phyloP scores from a whole-genome alignment of 345 rosid species.

The Lepidium aucheri region DNA sequence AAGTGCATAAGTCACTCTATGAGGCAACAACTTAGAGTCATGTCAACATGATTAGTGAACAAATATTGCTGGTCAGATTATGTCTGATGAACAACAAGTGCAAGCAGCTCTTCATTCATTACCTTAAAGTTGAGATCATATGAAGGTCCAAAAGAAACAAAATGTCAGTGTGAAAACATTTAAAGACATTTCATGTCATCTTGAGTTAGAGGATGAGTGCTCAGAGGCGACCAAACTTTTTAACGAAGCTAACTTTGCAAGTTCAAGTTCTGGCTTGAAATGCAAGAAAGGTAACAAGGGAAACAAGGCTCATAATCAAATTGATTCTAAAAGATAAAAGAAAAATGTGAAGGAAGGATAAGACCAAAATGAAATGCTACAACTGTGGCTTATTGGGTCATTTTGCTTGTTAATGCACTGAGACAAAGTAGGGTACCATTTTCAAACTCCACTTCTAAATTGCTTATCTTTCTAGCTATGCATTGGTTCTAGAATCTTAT shows the following conservation, averaged over 20 bases:
- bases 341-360: not conserved
- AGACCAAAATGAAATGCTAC: not conserved
- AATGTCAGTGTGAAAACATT: not conserved
- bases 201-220: conserved; percentile 7
- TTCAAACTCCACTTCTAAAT: not conserved
- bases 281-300: not conserved
- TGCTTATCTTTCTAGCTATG: conserved; percentile 2
- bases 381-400: not conserved
- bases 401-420: conserved; percentile 1
- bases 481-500: not conserved
- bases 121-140: not conserved
- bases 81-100: not conserved
- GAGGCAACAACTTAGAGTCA: not conserved
- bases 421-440: not conserved
- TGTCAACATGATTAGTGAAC: not conserved
- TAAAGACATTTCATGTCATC: not conserved
- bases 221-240: not conserved
- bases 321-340: not conserved
- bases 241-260: not conserved
- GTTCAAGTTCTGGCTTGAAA: not conserved
- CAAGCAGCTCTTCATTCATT: not conserved
- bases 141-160: not conserved
- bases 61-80: not conserved
- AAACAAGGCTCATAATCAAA: not conserved
- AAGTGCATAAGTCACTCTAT: not conserved